Percentiles rank a stretch among this genome's conserved stretches.
phyloP scores from a whole-genome alignment of 768 basidiomycete genomes.

The Mycena maculata region DNA sequence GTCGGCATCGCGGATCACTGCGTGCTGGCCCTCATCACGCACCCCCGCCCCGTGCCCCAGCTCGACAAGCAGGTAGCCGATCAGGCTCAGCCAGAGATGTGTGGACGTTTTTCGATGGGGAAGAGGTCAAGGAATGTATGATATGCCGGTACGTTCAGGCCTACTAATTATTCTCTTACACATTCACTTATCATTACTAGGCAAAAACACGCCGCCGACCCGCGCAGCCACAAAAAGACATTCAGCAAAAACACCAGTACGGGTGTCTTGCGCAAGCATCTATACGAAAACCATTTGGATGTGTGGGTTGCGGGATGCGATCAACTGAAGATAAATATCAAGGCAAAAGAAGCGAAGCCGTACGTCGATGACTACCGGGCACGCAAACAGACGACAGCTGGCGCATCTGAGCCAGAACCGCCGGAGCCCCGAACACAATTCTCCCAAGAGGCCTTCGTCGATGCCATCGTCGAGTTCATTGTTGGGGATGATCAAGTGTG shows the following conservation, averaged over 20 bases:
- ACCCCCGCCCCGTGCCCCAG: background rate
- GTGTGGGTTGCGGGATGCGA: too few species aligned
- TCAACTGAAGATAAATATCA: constrained; percentile 34
- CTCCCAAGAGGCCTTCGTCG: too few species aligned
- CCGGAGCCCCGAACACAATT: too few species aligned
- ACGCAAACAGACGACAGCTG: background rate
- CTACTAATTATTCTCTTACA: background rate
- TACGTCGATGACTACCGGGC: constrained; percentile 14
- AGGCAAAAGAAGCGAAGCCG: constrained; percentile 21
- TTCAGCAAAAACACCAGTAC: too few species aligned
- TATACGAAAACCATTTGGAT: too few species aligned
- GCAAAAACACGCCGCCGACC: too few species aligned
- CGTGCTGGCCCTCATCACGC: too few species aligned
- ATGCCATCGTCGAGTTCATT: constrained; percentile 15
- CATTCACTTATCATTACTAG: too few species aligned
- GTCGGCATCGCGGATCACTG: too few species aligned
- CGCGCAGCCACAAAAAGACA: too few species aligned
- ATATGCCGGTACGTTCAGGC: constrained; percentile 12
- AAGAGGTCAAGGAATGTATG: background rate
- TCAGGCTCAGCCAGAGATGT: constrained; percentile 1
- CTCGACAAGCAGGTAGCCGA: background rate
- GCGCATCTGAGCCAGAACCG: constrained; percentile 1
- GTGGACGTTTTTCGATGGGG: constrained; percentile 16
- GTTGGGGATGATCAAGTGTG: constrained; percentile 15
- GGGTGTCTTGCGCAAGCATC: too few species aligned